Conservation (phyloP, 2,329 filamentous ascomycete genomes). For the Rhinocladiella similis region DNA sequence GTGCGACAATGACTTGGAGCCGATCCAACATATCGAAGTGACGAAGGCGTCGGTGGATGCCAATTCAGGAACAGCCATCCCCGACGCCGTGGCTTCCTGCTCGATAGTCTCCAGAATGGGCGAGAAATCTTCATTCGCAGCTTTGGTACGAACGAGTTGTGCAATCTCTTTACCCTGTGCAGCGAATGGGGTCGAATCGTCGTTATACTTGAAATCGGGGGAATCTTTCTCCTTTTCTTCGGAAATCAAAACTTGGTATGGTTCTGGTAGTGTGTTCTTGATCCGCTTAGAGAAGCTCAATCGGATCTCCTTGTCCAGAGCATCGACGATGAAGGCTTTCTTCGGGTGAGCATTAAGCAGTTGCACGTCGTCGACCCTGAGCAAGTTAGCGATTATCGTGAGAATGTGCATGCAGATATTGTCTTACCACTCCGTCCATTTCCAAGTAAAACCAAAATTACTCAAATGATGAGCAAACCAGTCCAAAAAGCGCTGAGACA, state of each 20-base stretch:
- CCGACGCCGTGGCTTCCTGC: conserved; percentile 68
- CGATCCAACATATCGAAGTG: conserved; percentile 88
- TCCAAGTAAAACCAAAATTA: conserved; percentile 99
- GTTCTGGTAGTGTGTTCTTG: conserved; percentile 83
- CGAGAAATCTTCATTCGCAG: conserved; percentile 82
- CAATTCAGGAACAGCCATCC: conserved; percentile 71
- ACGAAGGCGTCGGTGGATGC: conserved; percentile 92
- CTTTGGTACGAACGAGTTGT: conserved; percentile 77
- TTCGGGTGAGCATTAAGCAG: conserved; percentile 76
- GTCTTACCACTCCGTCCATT: conserved; percentile 89
- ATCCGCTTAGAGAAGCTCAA: conserved; percentile 95
- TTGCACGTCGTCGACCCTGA: conserved; percentile 74
- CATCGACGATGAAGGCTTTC: conserved; percentile 89
- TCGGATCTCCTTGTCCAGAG: conserved; percentile 93
- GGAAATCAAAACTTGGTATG: conserved; percentile 77
- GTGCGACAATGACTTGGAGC: conserved; percentile 93
- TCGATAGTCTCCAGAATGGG: conserved; percentile 78
- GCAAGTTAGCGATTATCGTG: conserved; percentile 4
- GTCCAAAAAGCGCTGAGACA: conserved; percentile 84
- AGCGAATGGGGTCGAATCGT: conserved; percentile 75
- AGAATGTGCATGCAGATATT: not conserved
- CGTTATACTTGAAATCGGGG: conserved; percentile 89
- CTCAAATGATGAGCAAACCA: conserved; percentile 98
- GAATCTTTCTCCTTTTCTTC: conserved; percentile 90
- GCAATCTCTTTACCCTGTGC: conserved; percentile 82